Base-by-base conservation (phyloP, 129 eudicot species). In the Escallonia herrerae region DNA sequence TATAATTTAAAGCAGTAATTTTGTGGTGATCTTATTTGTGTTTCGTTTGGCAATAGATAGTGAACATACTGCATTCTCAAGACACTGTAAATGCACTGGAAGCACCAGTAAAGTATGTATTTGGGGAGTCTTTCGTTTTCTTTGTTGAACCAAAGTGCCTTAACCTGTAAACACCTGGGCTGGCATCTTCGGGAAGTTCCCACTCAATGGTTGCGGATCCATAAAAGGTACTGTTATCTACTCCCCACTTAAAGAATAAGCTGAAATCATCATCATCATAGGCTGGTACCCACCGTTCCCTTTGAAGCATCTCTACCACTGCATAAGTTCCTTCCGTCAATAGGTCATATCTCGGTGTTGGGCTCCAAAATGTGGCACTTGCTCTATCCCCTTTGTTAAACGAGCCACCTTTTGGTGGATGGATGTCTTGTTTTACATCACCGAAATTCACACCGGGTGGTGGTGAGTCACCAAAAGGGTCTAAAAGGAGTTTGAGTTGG, bases 311-410 rank as follows among this genome's bases (percentile, higher is more conserved):
- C 76, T 86, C 94, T 14, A 82, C 89, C 46, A 82, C 77, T 8
- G 86, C 84, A 73, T 74, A 82, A 15, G 89, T 86, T 59, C 94
- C 94, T 74, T 82, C 84, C 2, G 86, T 77, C 69, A 86, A 57
- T 60, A 82, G 56, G 54, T 82, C 94, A 40, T 77, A 80, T 68
- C 94, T 77, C n/a, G 89, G 88, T 68, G 74, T 79, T 1, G 89
- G 82, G 69, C 84, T 79, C 88, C 86, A 86, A 72, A 86, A 86
- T 52, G 56, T 73, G 13, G 80, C 86, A 10, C 60, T 80, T 3
- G 84, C 73, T 53, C 22, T 82, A 59, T 77, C 86, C 13, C 84
- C 84, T 43, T 59, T 80, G n/a, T 4, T 50, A 49, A 77, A 76
- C 13, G 66, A 61, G 6, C 80, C 85, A 8, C 42, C 54, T 72